Evolutionary conservation across 805 yeast species (phyloP).

Genomic region (Myxozyma neotropica): DNA sequence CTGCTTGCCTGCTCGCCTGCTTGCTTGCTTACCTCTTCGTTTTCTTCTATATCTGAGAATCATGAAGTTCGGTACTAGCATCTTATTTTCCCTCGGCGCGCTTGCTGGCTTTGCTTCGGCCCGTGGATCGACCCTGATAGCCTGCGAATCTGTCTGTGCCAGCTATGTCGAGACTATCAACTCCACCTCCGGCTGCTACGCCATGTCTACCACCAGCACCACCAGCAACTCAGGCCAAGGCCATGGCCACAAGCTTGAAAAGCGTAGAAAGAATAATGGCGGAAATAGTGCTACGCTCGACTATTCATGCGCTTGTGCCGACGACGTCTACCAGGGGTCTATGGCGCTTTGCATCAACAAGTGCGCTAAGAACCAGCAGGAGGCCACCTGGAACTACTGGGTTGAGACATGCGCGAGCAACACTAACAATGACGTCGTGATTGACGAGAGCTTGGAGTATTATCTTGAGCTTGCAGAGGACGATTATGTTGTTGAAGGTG

Average conservation of each 20-base stretch:
- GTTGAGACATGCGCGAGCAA: neutral
- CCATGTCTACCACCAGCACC: no score
- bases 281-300: neutral
- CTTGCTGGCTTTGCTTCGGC: no score
- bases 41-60: no score
- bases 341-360: constrained; percentile 11
- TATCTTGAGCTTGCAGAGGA: constrained; percentile 8
- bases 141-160: no score
- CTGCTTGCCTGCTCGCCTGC: no score
- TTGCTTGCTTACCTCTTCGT: no score
- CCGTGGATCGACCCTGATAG: no score
- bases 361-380: constrained; percentile 2
- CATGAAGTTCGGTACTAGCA: no score
- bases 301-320: constrained; percentile 13
- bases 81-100: no score
- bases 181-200: no score
- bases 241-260: neutral
- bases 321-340: constrained; percentile 11
- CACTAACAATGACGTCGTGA: neutral
- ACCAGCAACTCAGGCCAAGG: no score
- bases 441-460: neutral
- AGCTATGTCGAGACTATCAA: no score
- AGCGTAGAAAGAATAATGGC: neutral
- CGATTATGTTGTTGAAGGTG: neutral
- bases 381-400: constrained; percentile 7